Base-by-base conservation (phyloP, 371 early-diverging fungal species). In the Sporodiniella umbellata region DNA sequence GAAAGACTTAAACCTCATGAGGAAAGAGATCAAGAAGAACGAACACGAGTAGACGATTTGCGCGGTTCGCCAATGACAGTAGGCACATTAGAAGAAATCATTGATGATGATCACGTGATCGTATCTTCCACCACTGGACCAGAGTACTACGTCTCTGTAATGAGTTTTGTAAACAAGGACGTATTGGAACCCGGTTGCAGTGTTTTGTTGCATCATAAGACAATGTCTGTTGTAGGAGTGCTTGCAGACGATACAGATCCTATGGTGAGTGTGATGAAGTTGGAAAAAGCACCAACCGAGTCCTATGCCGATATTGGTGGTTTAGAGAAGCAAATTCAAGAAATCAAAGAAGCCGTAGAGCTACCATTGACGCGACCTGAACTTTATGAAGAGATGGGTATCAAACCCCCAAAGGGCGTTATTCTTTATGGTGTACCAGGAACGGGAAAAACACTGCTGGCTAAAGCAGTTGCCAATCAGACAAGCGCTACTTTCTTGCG, bases 221-320 rank as follows among this genome's bases (percentile, higher is more conserved):
- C 86, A 1, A 84, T 90, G 84, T 81, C 94, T 6, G 92, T 99
- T 26, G 92, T 99, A 17, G 99, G 99, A 62, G 98, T 98, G 12
- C 81, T 99, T 1, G 87, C 88, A 40, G 97, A 99, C 58, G 98
- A 99, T 68, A 87, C 92, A 3, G 99, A 99, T 73, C 99, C 99
- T 7, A 89, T 97, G 88, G 99, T 99, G 25, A 96, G 94, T 66
- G 97, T 99, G 15, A 99, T 99, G 99, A 99, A 99, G 75, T 78
- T 99, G 18, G 99, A 99, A 56, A 99, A 99, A 70, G 99, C 99
- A 15, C 99, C 99, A 3, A 91, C 98, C 11, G 98, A 98, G 68
- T 96, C 99, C 8, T 99, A 99, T 65, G 99, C 95, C 4, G 98
- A 98, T 70, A 93, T 99, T 54, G 99, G 99, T 68, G 99, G 99